Base-by-base conservation (phyloP, 768 basidiomycete species). In the Panaeolus papilionaceus region DNA sequence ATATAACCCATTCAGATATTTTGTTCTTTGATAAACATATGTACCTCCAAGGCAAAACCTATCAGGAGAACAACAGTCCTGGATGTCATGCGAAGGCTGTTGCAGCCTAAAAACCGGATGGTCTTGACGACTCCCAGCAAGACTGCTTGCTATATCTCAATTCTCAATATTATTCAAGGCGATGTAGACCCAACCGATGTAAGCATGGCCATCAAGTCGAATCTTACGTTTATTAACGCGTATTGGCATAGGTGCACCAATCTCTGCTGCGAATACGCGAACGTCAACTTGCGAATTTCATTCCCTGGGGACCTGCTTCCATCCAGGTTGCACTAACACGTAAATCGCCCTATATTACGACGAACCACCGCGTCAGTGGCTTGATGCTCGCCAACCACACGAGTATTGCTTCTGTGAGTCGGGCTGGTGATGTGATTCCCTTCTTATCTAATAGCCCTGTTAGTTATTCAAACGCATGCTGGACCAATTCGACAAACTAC, bases 311-410 rank as follows among this genome's bases (percentile, higher is more conserved):
- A 12, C 98, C 98, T 0, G 96, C 96, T 4, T 96, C 95, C 40
- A 97, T 98, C 73, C 98, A 99, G 79, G 97, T 99, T 7, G 97
- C 98, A 5, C 81, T 98, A 68, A 98, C 96, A 1, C 90, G 94
- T 67, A 90, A 88, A 72, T 96, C 94, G 16, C 96, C 95, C 6
- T 97, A 97, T 74, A 82, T 98, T 64, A 84, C 89, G 4, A 90
- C 93, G 44, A 93, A 91, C 73, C 96, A 99, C 78, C 92, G 96
- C 12, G 96, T 99, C 66, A 98, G 96, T 76, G 97, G 97, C 0
- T 84, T 99, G 63, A 99, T 99, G 98, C 87, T 99, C 62, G 98
- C 96, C 10, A 99, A 99, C 73, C 98, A 99, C 77, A 99, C 98
- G n/a, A 96, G 95, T 73, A 95, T 99, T 67, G 95, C 95, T 33